Conservation (phyloP, 73 alveolate species). For the Tetrahymena malaccensis region DNA sequence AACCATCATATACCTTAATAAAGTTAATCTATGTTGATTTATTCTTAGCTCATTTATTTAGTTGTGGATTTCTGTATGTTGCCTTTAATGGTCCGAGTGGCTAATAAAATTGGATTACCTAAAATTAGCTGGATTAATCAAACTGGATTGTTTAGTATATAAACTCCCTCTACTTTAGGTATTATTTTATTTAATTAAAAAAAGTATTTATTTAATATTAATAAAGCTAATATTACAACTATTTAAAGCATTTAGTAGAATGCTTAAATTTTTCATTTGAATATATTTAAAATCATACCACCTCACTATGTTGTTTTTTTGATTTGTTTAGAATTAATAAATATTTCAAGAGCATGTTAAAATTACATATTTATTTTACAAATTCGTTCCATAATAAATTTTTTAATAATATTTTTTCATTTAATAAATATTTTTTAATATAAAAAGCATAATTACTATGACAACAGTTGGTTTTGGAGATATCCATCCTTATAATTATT, state of each 20-base stretch:
- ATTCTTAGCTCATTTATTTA: neutral
- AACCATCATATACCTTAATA: neutral
- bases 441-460: neutral
- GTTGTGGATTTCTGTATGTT: neutral
- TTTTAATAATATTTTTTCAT: no score
- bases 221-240: no score
- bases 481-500: neutral
- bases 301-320: no score
- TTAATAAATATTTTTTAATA: neutral
- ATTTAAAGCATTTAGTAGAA: no score
- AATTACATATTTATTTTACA: no score
- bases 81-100: neutral
- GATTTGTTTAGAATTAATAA: no score
- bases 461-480: neutral
- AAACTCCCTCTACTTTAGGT: neutral
- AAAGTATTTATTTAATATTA: no score
- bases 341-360: no score
- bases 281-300: no score
- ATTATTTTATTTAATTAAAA: neutral
- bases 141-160: neutral
- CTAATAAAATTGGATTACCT: neutral
- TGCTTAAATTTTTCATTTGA: no score
- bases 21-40: neutral
- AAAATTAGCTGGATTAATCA: neutral
- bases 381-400: no score